A percentile compares a stretch with the other conserved stretches of the same genome.
Evolutionary conservation across 2,329 filamentous ascomycete genomes (phyloP).

Genomic region (Fonsecaea pugnacius): DNA sequence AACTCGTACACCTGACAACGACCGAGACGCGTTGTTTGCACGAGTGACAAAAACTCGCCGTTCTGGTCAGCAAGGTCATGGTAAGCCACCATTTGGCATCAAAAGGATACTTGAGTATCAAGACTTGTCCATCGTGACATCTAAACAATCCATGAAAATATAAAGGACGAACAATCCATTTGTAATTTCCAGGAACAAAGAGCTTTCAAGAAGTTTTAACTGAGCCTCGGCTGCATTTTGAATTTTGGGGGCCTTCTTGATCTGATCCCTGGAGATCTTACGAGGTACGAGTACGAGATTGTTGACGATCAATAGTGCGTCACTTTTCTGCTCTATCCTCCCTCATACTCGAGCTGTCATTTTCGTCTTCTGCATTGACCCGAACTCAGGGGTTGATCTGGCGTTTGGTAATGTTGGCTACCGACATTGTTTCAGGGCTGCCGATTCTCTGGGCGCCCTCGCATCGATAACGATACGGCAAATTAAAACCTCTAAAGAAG

Average conservation of each 20-base stretch:
- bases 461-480: slow-evolving; percentile 12
- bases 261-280: background rate
- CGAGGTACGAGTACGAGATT: background rate
- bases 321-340: background rate
- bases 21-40: background rate
- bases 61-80: background rate
- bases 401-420: background rate
- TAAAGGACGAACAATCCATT: background rate
- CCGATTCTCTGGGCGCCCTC: background rate
- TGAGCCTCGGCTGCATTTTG: background rate
- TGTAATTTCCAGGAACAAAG: background rate
- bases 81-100: background rate
- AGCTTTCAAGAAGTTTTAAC: background rate
- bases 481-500: slow-evolving; percentile 3
- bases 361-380: background rate
- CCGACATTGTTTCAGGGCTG: background rate
- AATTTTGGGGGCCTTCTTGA: background rate
- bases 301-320: background rate
- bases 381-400: background rate
- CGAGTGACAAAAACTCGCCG: background rate
- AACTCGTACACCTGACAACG: no score
- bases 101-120: background rate
- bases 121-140: background rate
- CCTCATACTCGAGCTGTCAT: background rate
- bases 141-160: background rate